A percentile compares a stretch with the other conserved stretches of the same genome.
Evolutionary conservation across 306 rosid species (phyloP).

Genomic region (Ormosia semicastrata): DNA sequence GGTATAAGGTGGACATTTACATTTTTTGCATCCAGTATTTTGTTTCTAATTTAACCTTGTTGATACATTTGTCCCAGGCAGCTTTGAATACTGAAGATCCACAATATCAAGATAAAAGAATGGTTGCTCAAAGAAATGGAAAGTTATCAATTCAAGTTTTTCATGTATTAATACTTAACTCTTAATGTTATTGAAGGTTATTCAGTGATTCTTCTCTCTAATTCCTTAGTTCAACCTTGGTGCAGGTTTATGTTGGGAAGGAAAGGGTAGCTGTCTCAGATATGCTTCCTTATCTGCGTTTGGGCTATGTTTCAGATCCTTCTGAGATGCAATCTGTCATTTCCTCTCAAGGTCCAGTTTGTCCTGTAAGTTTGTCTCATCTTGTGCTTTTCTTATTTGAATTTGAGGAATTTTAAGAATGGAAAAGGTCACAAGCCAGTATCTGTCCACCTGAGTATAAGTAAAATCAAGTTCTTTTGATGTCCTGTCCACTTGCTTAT

Average conservation of each 20-base stretch:
- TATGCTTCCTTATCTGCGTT: slow-evolving; percentile 87
- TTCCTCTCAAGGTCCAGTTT: slow-evolving; percentile 96
- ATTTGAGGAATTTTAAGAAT: slow-evolving; percentile 23
- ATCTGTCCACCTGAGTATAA: background rate
- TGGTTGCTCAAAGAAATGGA: slow-evolving; percentile 94
- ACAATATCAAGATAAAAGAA: slow-evolving; percentile 92
- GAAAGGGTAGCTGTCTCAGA: slow-evolving; percentile 80
- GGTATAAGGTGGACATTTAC: slow-evolving; percentile 46
- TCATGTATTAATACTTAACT: slow-evolving; percentile 51
- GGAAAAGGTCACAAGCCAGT: slow-evolving; percentile 7
- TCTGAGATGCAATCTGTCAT: slow-evolving; percentile 91
- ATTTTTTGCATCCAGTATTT: slow-evolving; percentile 3
- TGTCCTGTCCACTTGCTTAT: background rate
- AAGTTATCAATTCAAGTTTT: slow-evolving; percentile 77
- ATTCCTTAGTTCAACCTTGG: slow-evolving; percentile 22
- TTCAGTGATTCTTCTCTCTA: slow-evolving; percentile 3
- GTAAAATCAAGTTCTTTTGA: background rate
- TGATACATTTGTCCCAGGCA: slow-evolving; percentile 56
- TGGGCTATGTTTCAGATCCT: slow-evolving; percentile 96
- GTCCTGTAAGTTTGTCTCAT: slow-evolving; percentile 68
- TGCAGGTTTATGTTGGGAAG: slow-evolving; percentile 75
- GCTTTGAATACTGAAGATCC: slow-evolving; percentile 96
- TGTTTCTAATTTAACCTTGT: slow-evolving; percentile 23
- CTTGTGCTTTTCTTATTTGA: background rate
- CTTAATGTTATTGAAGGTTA: slow-evolving; percentile 1